Percentiles rank a stretch among this genome's conserved stretches.
These are phyloP conservation scores for Tricladium varicosporioides DNA, from an alignment of 2,329 filamentous ascomycete species.

Conservation along the genomic window DNA sequence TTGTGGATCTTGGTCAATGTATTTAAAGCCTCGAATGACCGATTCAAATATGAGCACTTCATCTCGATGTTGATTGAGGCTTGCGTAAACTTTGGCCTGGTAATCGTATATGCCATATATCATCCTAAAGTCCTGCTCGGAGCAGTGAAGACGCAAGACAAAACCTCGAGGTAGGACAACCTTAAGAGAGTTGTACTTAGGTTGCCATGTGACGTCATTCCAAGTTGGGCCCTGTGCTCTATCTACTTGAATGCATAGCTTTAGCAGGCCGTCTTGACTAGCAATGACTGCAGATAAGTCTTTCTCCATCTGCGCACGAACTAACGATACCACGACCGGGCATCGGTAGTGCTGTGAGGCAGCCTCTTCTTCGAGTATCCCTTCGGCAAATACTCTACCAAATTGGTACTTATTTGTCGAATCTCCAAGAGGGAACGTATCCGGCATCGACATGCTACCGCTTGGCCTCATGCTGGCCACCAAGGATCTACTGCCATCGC, in stretches of 20 bases:
- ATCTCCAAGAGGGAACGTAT: constrained; percentile 76
- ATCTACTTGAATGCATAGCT: constrained; percentile 69
- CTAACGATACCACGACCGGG: constrained; percentile 72
- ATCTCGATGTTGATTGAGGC: constrained; percentile 64
- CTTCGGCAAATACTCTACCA: constrained; percentile 72
- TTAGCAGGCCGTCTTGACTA: constrained; percentile 76
- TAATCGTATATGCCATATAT: constrained; percentile 86
- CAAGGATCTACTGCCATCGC: constrained; percentile 40
- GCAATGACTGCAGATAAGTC: constrained; percentile 71
- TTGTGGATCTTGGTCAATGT: constrained; percentile 71
- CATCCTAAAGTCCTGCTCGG: constrained; percentile 73
- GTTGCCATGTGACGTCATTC: constrained; percentile 80
- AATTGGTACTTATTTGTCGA: constrained; percentile 73
- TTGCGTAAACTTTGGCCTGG: constrained; percentile 71
- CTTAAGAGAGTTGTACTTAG: constrained; percentile 62
- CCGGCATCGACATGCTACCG: constrained; percentile 47
- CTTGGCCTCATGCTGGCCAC: constrained; percentile 26
- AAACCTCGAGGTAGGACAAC: constrained; percentile 75
- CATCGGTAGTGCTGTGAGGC: constrained; percentile 67
- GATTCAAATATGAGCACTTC: constrained; percentile 70
- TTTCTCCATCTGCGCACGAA: constrained; percentile 67
- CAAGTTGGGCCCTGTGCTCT: constrained; percentile 70
- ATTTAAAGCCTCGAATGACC: constrained; percentile 73
- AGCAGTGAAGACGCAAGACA: constrained; percentile 66
- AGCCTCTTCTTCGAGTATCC: constrained; percentile 70